Evolutionary conservation across 805 yeast genomes (phyloP).

Genomic region (Brettanomyces sp.): DNA sequence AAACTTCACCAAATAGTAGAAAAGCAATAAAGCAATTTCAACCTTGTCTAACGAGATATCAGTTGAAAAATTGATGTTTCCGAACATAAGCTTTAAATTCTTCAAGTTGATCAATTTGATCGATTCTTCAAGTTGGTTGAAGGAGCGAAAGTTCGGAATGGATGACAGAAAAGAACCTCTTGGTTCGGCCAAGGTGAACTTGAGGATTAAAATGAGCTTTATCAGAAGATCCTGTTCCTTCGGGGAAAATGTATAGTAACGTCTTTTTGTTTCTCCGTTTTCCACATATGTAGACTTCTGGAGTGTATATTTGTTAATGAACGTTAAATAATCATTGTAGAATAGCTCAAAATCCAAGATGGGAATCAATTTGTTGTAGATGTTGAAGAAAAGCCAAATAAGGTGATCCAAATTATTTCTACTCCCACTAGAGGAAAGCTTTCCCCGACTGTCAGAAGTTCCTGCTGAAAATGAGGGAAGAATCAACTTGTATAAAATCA

Average conservation of each 20-base stretch:
- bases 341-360: slow-evolving; percentile 44
- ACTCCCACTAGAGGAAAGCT: slow-evolving; percentile 6
- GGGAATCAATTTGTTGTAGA: slow-evolving; percentile 45
- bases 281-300: slow-evolving; percentile 27
- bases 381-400: slow-evolving; percentile 39
- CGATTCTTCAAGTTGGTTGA: slow-evolving; percentile 23
- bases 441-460: background rate
- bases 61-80: slow-evolving; percentile 36
- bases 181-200: slow-evolving; percentile 37
- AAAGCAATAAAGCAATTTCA: slow-evolving; percentile 39
- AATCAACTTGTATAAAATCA: slow-evolving; percentile 24
- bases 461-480: slow-evolving; percentile 19
- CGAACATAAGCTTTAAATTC: slow-evolving; percentile 34
- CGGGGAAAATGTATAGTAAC: slow-evolving; percentile 23
- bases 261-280: slow-evolving; percentile 32
- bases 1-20: slow-evolving; percentile 37
- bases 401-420: slow-evolving; percentile 34
- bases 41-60: slow-evolving; percentile 38
- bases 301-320: slow-evolving; percentile 29
- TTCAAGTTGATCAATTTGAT: slow-evolving; percentile 25
- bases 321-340: slow-evolving; percentile 43
- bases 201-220: slow-evolving; percentile 44
- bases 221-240: slow-evolving; percentile 32
- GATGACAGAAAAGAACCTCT: slow-evolving; percentile 13
- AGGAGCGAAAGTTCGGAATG: slow-evolving; percentile 19